These are phyloP conservation scores for Metschnikowia continentalis DNA, from an alignment of 805 yeast species.

Conservation along the genomic window DNA sequence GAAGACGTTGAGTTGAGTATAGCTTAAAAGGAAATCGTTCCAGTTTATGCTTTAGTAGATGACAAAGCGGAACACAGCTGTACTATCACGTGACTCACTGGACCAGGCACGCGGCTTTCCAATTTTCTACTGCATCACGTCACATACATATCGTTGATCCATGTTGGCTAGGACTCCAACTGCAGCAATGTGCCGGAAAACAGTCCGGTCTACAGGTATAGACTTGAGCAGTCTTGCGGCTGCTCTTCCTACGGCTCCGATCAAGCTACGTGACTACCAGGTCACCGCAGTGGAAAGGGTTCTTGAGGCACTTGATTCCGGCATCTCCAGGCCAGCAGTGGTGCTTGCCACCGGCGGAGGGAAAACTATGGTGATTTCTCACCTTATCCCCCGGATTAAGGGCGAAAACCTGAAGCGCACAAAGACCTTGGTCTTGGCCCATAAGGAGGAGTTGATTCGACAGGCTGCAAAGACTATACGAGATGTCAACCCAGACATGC, in stretches of 20 bases:
- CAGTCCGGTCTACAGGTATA: neutral
- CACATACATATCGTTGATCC: no score
- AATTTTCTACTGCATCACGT: no score
- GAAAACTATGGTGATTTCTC: constrained; percentile 75
- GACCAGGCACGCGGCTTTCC: no score
- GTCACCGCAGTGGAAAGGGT: constrained; percentile 61
- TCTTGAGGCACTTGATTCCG: constrained; percentile 41
- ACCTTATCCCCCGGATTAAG: constrained; percentile 44
- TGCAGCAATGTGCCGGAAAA: no score
- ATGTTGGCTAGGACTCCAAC: no score
- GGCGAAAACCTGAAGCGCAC: constrained; percentile 18
- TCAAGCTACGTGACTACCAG: constrained; percentile 54
- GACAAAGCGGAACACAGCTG: no score
- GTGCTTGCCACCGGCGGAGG: constrained; percentile 95
- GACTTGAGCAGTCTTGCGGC: neutral
- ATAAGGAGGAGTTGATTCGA: constrained; percentile 69
- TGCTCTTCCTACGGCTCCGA: neutral
- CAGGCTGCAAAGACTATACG: constrained; percentile 60
- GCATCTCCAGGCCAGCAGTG: constrained; percentile 63
- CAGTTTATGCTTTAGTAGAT: no score
- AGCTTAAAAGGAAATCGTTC: no score
- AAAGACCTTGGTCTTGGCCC: constrained; percentile 65
- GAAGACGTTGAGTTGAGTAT: no score
- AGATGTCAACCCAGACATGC: constrained; percentile 44
- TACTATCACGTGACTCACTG: no score